Conservation (phyloP, 2,329 filamentous ascomycete genomes). For the Claviceps pazoutovae region DNA sequence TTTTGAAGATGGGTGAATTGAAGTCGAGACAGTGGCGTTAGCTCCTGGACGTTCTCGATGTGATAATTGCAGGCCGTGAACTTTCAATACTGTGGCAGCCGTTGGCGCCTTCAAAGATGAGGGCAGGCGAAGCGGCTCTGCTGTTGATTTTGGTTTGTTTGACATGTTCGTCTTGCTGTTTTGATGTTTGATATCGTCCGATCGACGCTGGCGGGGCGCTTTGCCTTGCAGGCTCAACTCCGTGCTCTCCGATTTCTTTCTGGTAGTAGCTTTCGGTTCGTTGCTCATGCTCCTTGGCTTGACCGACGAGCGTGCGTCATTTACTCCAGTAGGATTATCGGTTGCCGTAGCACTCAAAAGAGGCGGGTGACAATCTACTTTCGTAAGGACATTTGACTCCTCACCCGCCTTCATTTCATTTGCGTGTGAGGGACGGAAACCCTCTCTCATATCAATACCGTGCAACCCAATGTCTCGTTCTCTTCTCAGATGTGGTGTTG, state of each 20-base stretch:
- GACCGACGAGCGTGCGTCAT: not conserved
- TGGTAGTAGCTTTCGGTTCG: not conserved
- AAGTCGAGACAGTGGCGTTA: slow-evolving; percentile 18
- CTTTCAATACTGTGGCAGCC: slow-evolving; percentile 53
- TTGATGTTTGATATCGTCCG: slow-evolving; percentile 25
- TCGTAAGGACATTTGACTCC: not conserved
- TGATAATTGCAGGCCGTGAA: slow-evolving; percentile 12
- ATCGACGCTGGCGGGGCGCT: slow-evolving; percentile 27
- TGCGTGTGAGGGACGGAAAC: not conserved
- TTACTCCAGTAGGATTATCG: not conserved
- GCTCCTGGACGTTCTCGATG: slow-evolving; percentile 19
- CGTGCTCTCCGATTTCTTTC: not conserved
- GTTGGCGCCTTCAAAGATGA: slow-evolving; percentile 57
- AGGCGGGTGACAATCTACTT: not conserved
- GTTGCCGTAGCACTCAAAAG: not conserved
- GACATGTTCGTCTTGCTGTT: slow-evolving; percentile 35
- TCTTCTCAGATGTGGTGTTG: not conserved
- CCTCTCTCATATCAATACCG: not conserved
- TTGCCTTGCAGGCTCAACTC: slow-evolving; percentile 3
- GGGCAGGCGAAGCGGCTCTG: slow-evolving; percentile 51
- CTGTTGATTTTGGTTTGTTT: slow-evolving; percentile 53
- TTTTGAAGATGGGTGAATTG: slow-evolving; percentile 23
- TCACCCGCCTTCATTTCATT: not conserved
- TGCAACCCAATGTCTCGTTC: not conserved
- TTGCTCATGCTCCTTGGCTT: not conserved